Percentiles rank a stretch among this genome's conserved stretches.
Conservation (phyloP, 192 early-diverging fungal species). For the Funneliformis geosporum region DNA sequence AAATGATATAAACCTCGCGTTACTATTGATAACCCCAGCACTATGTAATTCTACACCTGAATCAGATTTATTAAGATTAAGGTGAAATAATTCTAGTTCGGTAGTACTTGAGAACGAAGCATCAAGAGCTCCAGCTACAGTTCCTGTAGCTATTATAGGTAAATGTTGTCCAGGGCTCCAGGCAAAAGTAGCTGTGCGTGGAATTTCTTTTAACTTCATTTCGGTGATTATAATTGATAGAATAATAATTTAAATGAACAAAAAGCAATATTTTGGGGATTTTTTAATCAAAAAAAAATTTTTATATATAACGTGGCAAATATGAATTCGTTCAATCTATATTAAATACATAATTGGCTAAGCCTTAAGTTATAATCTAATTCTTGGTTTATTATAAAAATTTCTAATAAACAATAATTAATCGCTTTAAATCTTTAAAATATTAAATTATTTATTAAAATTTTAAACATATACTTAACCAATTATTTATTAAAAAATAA, state of each 20-base stretch:
- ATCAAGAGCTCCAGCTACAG: constrained; percentile 95
- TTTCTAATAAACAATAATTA: too few relatives aligned
- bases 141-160: constrained; percentile 84
- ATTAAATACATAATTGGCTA: not conserved
- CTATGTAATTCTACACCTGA: constrained; percentile 46
- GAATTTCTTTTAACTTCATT: constrained; percentile 63
- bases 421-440: too few relatives aligned
- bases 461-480: too few relatives aligned
- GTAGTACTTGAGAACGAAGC: constrained; percentile 90
- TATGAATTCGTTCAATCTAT: not conserved
- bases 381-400: too few relatives aligned
- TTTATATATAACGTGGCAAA: not conserved
- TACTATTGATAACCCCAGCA: constrained; percentile 56
- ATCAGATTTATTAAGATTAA: constrained; percentile 54
- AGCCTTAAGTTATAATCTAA: too few relatives aligned
- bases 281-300: not conserved
- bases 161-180: constrained; percentile 82
- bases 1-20: constrained; percentile 55
- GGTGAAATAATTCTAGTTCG: constrained; percentile 85
- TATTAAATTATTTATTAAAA: too few relatives aligned
- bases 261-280: too few relatives aligned
- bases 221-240: not conserved
- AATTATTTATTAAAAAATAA: too few relatives aligned
- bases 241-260: not conserved
- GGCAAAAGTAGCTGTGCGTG: constrained; percentile 84